Base-by-base conservation (phyloP, 495 filamentous ascomycete species). In the Astrothelium macrocarpum region DNA sequence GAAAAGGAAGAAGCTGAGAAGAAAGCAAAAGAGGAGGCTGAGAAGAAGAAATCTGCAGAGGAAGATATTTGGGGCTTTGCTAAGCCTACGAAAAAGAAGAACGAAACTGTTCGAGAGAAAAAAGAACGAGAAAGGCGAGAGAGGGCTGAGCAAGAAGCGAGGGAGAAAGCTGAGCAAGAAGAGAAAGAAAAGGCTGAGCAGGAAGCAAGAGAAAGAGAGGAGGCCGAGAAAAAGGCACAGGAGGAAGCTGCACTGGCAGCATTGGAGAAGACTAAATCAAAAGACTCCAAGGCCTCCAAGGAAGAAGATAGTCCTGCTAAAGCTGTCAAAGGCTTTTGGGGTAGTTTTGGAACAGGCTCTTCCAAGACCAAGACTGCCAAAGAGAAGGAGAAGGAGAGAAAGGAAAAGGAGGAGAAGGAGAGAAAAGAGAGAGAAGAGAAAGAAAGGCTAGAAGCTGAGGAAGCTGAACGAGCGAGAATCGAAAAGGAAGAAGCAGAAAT, bases 1-100 rank as follows among this genome's bases (percentile, higher is more conserved):
- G 49, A 62, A 31, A 45, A 62, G 20, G 59, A 64, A 61, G 66
- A 76, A 66, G 66, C 70, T 72, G 64, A 72, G 72, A 68, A 70
- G 34, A 56, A 71, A 39, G 71, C 66, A 65, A 78, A 66, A 58
- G 66, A 49, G 31, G 59, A 60, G n/a, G 28, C 36, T 28, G 56
- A 59, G 36, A 68, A 67, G 46, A 43, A 62, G 60, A 43, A 62
- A 49, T 5, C 43, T 20, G n/a, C 18, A 3, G 43, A 49, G 3
- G 3, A 5, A 10, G 43, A 49, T 20, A 49, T 49, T 11, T 49
- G 43, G 43, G 43, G 43, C 18, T 49, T 49, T 20, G 43, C 23
- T 49, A 65, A 49, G 56, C 32, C 62, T 18, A 62, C n/a, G 45
- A 62, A 65, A 58, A 45, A 36, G 45, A 62, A 65, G 61, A 45